phyloP scores from a whole-genome alignment of 208 protist genomes.

The Leishmania mexicana region DNA sequence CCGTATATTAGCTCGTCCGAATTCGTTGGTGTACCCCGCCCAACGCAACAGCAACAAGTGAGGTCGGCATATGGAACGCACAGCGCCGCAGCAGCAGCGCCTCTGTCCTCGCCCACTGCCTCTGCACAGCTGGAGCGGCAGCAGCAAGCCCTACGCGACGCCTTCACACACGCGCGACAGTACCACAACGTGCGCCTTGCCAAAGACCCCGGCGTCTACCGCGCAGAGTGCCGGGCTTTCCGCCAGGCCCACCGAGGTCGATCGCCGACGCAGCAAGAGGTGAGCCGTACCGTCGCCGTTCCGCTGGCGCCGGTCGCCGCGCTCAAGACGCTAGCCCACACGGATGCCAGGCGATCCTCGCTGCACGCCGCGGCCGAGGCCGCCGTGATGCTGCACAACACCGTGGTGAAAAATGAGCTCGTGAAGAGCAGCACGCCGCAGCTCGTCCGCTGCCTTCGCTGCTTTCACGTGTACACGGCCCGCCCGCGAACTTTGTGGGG shows the following conservation, averaged over 20 bases:
- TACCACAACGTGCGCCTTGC: slow-evolving; percentile 51
- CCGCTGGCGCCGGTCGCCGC: slow-evolving; percentile 64
- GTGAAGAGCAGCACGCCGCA: slow-evolving; percentile 58
- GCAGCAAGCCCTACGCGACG: slow-evolving; percentile 25
- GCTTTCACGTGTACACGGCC: slow-evolving; percentile 84
- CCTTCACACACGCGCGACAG: slow-evolving; percentile 33
- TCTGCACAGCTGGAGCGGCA: slow-evolving; percentile 5
- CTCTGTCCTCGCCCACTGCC: not conserved
- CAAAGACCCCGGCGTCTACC: slow-evolving; percentile 59
- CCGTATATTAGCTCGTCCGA: not conserved
- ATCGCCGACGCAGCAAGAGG: slow-evolving; percentile 39
- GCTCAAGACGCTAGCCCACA: slow-evolving; percentile 53
- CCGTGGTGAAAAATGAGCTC: slow-evolving; percentile 56
- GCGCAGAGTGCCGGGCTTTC: slow-evolving; percentile 56
- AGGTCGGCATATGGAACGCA: not conserved
- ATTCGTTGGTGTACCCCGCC: not conserved
- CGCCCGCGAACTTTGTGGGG: slow-evolving; percentile 67
- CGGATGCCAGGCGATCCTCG: slow-evolving; percentile 19
- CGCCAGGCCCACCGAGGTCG: slow-evolving; percentile 51
- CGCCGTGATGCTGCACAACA: slow-evolving; percentile 66
- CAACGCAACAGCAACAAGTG: not conserved
- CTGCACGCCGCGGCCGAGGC: slow-evolving; percentile 45
- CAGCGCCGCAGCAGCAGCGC: slow-evolving; percentile 1
- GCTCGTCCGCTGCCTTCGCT: slow-evolving; percentile 76
- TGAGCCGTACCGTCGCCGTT: slow-evolving; percentile 57